Percentiles rank a stretch among this genome's conserved stretches.
Evolutionary conservation across 2,329 filamentous ascomycete genomes (phyloP).

Genomic region (Colletotrichum falcatum): DNA sequence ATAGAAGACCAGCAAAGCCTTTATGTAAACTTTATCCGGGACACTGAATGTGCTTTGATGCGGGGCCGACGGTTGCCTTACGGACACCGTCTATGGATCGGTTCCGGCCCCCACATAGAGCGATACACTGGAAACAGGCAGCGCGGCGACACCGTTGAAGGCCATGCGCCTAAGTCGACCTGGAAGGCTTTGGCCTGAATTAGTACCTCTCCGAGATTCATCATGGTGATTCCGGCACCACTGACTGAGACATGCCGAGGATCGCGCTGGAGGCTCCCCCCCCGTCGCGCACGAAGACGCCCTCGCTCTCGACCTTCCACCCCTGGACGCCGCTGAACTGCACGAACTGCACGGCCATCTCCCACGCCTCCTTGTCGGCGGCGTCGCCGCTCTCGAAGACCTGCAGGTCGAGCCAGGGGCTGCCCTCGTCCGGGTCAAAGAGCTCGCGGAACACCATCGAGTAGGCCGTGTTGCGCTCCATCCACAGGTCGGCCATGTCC

Average conservation of each 20-base stretch:
- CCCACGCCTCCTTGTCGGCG: conserved; percentile 59
- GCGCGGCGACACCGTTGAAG: conserved; percentile 47
- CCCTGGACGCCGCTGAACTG: conserved; percentile 50
- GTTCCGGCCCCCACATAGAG: conserved; percentile 41
- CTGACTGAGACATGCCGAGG: conserved; percentile 39
- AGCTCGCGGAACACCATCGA: conserved; percentile 57
- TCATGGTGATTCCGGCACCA: conserved; percentile 32
- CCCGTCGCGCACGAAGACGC: conserved; percentile 55
- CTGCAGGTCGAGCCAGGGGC: conserved; percentile 55
- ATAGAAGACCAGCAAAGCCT: background rate
- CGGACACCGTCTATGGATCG: background rate
- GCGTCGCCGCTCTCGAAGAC: conserved; percentile 64
- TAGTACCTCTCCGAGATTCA: conserved; percentile 15
- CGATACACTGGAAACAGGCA: conserved; percentile 47
- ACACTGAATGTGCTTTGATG: too few species aligned
- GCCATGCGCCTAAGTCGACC: conserved; percentile 47
- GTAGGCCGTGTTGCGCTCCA: conserved; percentile 66
- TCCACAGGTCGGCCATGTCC: conserved; percentile 61
- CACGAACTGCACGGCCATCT: conserved; percentile 57
- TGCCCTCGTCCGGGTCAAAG: conserved; percentile 46
- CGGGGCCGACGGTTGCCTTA: background rate
- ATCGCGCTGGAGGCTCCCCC: conserved; percentile 31
- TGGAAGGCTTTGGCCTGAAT: conserved; percentile 29
- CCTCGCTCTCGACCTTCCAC: conserved; percentile 59
- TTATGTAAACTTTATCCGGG: too few species aligned